A percentile compares a stretch with the other conserved stretches of the same genome.
Evolutionary conservation across 2,329 filamentous ascomycete species (phyloP).

Genomic region (Aspergillus sclerotialis): DNA sequence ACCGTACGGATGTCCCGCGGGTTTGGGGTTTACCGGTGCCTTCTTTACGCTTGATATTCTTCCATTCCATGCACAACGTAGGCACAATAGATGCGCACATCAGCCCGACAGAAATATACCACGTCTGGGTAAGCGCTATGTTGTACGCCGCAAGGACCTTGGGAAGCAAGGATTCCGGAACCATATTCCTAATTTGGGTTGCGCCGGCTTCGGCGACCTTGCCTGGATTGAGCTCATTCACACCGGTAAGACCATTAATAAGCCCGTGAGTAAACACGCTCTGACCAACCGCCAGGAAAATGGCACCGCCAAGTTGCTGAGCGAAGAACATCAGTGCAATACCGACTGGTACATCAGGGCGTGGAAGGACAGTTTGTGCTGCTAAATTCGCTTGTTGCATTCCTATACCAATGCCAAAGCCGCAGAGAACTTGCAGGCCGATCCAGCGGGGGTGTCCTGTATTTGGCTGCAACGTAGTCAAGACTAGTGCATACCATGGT

Average conservation of each 20-base stretch:
- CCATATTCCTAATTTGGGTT: slow-evolving; percentile 5
- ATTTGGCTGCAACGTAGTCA: background rate
- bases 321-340: slow-evolving; percentile 28
- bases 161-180: slow-evolving; percentile 13
- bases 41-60: slow-evolving; percentile 4
- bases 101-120: slow-evolving; percentile 2
- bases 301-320: slow-evolving; percentile 26
- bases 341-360: slow-evolving; percentile 25
- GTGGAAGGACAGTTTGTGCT: slow-evolving; percentile 25
- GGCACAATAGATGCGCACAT: slow-evolving; percentile 1
- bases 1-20: too few relatives aligned
- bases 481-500: too few relatives aligned
- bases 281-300: slow-evolving; percentile 47
- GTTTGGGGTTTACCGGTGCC: too few relatives aligned
- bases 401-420: slow-evolving; percentile 3
- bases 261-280: slow-evolving; percentile 45
- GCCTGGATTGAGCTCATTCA: slow-evolving; percentile 12
- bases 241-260: slow-evolving; percentile 21
- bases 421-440: slow-evolving; percentile 5
- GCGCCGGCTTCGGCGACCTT: slow-evolving; percentile 19
- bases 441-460: slow-evolving; percentile 1
- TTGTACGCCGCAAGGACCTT: slow-evolving; percentile 12
- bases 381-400: slow-evolving; percentile 15
- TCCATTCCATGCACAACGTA: slow-evolving; percentile 5
- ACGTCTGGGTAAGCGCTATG: slow-evolving; percentile 3